phyloP scores from a whole-genome alignment of 169 alveolate species.

The Plasmodium gaboni region DNA sequence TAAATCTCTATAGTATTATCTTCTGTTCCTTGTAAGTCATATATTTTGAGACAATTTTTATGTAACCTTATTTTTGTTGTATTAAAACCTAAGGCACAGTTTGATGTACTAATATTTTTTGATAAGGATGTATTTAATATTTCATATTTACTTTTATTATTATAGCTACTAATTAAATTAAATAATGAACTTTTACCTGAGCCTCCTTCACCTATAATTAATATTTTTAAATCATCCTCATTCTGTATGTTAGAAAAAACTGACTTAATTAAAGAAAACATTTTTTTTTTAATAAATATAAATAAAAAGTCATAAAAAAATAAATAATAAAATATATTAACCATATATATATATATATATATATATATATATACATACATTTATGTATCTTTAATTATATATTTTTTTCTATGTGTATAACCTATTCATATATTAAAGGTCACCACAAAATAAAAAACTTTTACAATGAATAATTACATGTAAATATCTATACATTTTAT shows the following conservation, averaged over 20 bases:
- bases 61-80: constrained; percentile 49
- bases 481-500: too few species aligned
- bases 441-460: too few species aligned
- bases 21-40: constrained; percentile 60
- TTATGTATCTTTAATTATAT: too few species aligned
- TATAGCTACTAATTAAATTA: constrained; percentile 48
- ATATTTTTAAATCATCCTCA: constrained; percentile 30
- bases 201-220: constrained; percentile 72
- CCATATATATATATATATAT: too few species aligned
- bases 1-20: constrained; percentile 54
- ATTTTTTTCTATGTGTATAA: too few species aligned
- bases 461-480: too few species aligned
- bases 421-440: too few species aligned
- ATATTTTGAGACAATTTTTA: constrained; percentile 53
- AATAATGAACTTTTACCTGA: constrained; percentile 68
- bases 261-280: constrained; percentile 70
- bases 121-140: constrained; percentile 18
- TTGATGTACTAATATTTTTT: constrained; percentile 10
- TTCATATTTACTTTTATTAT: constrained; percentile 70
- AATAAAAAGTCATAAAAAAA: too few species aligned
- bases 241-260: constrained; percentile 48
- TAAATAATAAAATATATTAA: too few species aligned
- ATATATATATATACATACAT: too few species aligned
- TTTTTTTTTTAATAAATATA: constrained; percentile 8
- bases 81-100: constrained; percentile 74